These are phyloP conservation scores for Musa beccarii DNA, from an alignment of 176 grass and related monocot species.

Conservation along the genomic window DNA sequence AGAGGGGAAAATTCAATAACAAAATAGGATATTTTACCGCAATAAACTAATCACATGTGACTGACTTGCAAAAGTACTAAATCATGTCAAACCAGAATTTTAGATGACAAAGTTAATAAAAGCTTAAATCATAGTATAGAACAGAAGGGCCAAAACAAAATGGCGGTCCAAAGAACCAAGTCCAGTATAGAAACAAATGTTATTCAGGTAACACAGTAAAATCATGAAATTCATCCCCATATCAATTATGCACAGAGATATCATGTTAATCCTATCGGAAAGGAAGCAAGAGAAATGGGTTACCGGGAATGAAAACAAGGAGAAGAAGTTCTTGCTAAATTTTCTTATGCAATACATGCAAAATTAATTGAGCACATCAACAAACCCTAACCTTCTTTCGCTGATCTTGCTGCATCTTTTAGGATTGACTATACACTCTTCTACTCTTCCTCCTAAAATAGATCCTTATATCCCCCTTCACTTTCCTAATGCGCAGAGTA, in stretches of 20 bases:
- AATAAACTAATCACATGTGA: not conserved
- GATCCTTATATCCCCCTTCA: conserved; percentile 1
- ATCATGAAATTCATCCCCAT: not conserved
- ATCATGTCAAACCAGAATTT: not conserved
- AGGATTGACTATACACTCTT: not conserved
- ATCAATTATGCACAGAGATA: not conserved
- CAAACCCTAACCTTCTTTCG: conserved; percentile 1
- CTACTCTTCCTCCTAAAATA: not conserved
- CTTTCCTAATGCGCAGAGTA: not conserved
- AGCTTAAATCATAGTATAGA: not conserved
- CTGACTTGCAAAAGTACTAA: not conserved
- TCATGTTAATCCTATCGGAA: not conserved
- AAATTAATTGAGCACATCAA: not conserved
- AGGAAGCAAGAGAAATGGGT: not conserved
- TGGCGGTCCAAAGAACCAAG: not conserved
- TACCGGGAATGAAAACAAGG: not conserved
- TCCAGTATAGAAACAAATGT: not conserved
- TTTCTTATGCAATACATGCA: not conserved
- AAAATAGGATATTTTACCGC: not conserved
- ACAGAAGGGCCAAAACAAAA: not conserved
- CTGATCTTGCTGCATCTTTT: conserved; percentile 10
- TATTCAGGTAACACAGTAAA: not conserved
- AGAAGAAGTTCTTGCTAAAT: not conserved
- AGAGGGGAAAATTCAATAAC: not conserved
- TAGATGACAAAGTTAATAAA: not conserved